Conservation (phyloP, 2,329 filamentous ascomycete species). For the Elsinoe ampelina region DNA sequence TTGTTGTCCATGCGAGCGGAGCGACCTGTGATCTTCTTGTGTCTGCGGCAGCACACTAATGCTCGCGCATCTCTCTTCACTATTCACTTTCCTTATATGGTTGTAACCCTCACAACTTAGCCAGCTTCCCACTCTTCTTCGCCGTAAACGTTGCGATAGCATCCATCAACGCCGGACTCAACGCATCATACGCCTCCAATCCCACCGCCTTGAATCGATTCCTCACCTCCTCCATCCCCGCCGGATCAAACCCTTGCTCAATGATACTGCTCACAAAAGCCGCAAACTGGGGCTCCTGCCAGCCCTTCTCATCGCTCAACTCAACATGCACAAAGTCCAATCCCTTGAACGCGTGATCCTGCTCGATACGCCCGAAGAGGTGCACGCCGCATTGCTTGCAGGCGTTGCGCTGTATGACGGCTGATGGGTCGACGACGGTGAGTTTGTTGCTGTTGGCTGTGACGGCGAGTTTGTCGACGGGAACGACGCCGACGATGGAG, state of each 20-base stretch:
- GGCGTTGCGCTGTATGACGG: conserved; percentile 52
- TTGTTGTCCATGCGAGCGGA: too few species aligned
- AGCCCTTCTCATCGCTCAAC: conserved; percentile 51
- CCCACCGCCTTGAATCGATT: conserved; percentile 45
- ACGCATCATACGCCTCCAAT: conserved; percentile 53
- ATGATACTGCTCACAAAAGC: conserved; percentile 60
- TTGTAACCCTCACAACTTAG: not conserved
- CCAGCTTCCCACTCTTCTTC: conserved; percentile 12
- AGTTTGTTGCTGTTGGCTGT: conserved; percentile 52
- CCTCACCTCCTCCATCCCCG: conserved; percentile 47
- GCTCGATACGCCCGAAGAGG: conserved; percentile 55
- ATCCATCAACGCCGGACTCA: conserved; percentile 57
- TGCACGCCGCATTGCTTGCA: conserved; percentile 54
- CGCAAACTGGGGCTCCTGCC: conserved; percentile 63
- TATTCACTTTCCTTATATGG: too few species aligned
- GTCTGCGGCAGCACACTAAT: too few species aligned
- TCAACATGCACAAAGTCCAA: conserved; percentile 62
- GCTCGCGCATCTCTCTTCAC: too few species aligned
- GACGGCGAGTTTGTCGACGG: conserved; percentile 45
- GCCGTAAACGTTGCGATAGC: conserved; percentile 16
- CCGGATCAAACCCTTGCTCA: conserved; percentile 55
- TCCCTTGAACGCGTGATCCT: conserved; percentile 57
- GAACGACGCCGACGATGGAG: conserved; percentile 53
- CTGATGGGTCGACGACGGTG: conserved; percentile 44
- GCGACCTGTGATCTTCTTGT: too few species aligned